A percentile compares a stretch with the other conserved stretches of the same genome.
These are phyloP conservation scores for Penicillium lagena DNA, from an alignment of 495 filamentous ascomycete genomes.

Conservation along the genomic window DNA sequence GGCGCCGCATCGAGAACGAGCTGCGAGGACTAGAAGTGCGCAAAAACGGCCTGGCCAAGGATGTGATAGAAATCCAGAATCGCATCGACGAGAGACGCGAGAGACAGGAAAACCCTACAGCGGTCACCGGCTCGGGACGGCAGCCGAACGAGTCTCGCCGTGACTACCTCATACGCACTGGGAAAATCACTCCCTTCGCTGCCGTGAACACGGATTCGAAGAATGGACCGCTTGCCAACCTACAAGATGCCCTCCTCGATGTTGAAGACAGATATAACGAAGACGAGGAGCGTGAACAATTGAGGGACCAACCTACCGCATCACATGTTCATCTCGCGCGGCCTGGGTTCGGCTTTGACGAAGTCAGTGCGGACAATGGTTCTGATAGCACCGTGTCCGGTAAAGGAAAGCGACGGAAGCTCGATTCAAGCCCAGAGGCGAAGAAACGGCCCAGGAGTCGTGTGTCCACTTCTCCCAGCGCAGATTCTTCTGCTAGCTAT, in stretches of 20 bases:
- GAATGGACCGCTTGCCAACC: conserved; percentile 50
- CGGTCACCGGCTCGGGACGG: conserved; percentile 43
- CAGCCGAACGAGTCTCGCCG: conserved; percentile 74
- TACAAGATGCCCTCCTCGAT: conserved; percentile 68
- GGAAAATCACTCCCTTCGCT: conserved; percentile 95
- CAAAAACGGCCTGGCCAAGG: conserved; percentile 53
- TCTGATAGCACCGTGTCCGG: conserved; percentile 3
- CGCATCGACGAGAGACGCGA: conserved; percentile 70
- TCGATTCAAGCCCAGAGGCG: conserved; percentile 10
- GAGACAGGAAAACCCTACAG: conserved; percentile 34
- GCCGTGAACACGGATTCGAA: conserved; percentile 51
- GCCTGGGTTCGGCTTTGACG: conserved; percentile 68
- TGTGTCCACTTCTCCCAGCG: conserved; percentile 29
- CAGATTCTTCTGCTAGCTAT: conserved; percentile 36
- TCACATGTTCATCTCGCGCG: conserved; percentile 78
- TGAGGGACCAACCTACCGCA: conserved; percentile 36
- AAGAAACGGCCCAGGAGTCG: conserved; percentile 7
- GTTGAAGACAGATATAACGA: conserved; percentile 64
- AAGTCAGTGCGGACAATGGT: conserved; percentile 19
- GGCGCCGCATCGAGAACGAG: conserved; percentile 52
- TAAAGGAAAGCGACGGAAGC: conserved; percentile 34
- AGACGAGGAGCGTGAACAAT: conserved; percentile 42
- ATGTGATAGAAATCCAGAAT: conserved; percentile 68
- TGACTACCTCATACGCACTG: conserved; percentile 88
- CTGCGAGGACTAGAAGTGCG: conserved; percentile 55